Evolutionary conservation across 1,139 yeast species (phyloP).

Genomic region (Geotrichum siamense): DNA sequence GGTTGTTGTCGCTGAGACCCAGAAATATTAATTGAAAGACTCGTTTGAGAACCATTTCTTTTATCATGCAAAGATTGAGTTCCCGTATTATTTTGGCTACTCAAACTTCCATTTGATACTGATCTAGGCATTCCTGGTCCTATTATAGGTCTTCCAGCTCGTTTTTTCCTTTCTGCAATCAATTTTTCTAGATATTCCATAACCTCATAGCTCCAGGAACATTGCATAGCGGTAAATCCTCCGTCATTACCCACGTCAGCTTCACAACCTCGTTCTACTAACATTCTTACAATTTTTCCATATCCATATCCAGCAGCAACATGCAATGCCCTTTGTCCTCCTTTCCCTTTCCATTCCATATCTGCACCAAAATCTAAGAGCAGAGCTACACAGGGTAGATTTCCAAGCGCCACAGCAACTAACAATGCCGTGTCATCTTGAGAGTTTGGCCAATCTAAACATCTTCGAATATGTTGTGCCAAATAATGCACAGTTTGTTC

Average conservation of each 20-base stretch:
- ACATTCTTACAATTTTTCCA: constrained; percentile 52
- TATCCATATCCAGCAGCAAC: constrained; percentile 73
- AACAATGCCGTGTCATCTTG: constrained; percentile 58
- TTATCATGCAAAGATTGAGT: too few relatives aligned
- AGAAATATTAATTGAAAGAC: too few relatives aligned
- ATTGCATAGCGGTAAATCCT: constrained; percentile 61
- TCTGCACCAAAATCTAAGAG: constrained; percentile 79
- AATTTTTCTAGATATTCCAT: constrained; percentile 34
- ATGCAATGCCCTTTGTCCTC: constrained; percentile 74
- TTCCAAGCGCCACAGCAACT: constrained; percentile 60
- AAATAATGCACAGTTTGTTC: constrained; percentile 76
- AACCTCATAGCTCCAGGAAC: constrained; percentile 33
- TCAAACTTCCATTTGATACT: too few relatives aligned
- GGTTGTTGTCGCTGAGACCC: too few relatives aligned
- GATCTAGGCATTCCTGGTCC: too few relatives aligned
- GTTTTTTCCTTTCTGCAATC: constrained; percentile 25
- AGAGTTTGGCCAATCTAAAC: constrained; percentile 54
- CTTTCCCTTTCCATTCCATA: constrained; percentile 47
- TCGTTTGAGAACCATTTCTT: too few relatives aligned
- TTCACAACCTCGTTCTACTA: constrained; percentile 48
- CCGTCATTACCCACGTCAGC: constrained; percentile 46
- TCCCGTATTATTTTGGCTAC: too few relatives aligned
- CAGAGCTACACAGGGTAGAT: constrained; percentile 61
- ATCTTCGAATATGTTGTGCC: constrained; percentile 70
- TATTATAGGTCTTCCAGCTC: too few relatives aligned